A percentile compares a stretch with the other conserved stretches of the same genome.
These are phyloP conservation scores for Xylariaceae sp. DNA, from an alignment of 2,329 filamentous ascomycete genomes.

Conservation along the genomic window DNA sequence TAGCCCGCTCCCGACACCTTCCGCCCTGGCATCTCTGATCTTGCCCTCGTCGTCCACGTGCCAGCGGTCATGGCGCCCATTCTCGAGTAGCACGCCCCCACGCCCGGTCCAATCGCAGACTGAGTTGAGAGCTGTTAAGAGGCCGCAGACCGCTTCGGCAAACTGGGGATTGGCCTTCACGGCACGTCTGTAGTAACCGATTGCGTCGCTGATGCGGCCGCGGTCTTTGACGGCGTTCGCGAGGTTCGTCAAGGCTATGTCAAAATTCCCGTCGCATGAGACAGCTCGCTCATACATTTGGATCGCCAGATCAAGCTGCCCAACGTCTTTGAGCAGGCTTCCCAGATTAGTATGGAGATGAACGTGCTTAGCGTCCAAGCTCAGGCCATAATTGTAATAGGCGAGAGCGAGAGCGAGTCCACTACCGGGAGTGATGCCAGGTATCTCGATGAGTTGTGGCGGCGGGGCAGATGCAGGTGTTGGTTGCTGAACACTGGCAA, in stretches of 20 bases:
- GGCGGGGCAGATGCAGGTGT: slow-evolving; percentile 11
- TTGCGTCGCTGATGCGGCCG: slow-evolving; percentile 85
- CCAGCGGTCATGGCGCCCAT: slow-evolving; percentile 76
- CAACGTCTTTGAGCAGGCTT: slow-evolving; percentile 91
- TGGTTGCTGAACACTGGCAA: slow-evolving; percentile 84
- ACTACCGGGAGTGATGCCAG: slow-evolving; percentile 77
- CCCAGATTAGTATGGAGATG: slow-evolving; percentile 96
- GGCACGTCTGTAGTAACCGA: slow-evolving; percentile 82
- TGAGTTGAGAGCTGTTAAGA: slow-evolving; percentile 91
- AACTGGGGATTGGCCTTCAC: slow-evolving; percentile 91
- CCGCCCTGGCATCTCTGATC: slow-evolving; percentile 63
- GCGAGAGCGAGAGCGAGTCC: slow-evolving; percentile 80
- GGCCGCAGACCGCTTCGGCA: slow-evolving; percentile 90
- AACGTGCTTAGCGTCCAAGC: slow-evolving; percentile 80
- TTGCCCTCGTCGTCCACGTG: slow-evolving; percentile 82
- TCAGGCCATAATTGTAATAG: slow-evolving; percentile 92
- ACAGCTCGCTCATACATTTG: slow-evolving; percentile 97
- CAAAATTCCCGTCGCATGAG: slow-evolving; percentile 84
- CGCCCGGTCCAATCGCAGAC: slow-evolving; percentile 91
- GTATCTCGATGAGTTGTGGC: slow-evolving; percentile 40
- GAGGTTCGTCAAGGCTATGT: slow-evolving; percentile 92
- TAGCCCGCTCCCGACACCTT: slow-evolving; percentile 63
- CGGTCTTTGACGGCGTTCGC: slow-evolving; percentile 98
- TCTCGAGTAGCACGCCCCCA: slow-evolving; percentile 72
- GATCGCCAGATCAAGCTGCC: slow-evolving; percentile 84